Percentiles rank a stretch among this genome's conserved stretches.
Conservation (phyloP, 2,329 filamentous ascomycete species). For the Fusarium sp. region DNA sequence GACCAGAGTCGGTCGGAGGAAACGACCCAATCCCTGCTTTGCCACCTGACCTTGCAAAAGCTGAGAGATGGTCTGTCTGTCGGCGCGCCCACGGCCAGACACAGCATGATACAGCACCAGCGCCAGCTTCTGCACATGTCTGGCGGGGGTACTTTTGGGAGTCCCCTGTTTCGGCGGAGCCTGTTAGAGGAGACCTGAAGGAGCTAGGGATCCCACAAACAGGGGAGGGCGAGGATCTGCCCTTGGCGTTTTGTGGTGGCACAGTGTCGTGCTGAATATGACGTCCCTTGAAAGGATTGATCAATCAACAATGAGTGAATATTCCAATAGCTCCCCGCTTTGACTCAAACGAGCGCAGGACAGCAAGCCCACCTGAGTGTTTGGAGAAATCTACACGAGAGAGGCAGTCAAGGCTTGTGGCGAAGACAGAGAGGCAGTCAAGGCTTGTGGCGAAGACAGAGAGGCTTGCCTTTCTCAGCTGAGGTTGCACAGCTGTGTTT, state of each 20-base stretch:
- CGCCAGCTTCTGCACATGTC: neutral
- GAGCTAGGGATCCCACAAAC: slow-evolving; percentile 17
- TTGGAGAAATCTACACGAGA: neutral
- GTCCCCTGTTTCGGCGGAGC: slow-evolving; percentile 13
- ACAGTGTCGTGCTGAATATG: neutral
- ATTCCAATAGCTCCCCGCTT: neutral
- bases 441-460: slow-evolving; percentile 3
- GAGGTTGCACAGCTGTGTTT: slow-evolving; percentile 10
- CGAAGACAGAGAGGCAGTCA: neutral
- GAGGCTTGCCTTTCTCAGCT: slow-evolving; percentile 7
- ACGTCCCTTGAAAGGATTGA: neutral
- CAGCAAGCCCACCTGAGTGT: neutral
- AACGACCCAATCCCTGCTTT: slow-evolving; percentile 5
- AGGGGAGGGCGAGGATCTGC: slow-evolving; percentile 29
- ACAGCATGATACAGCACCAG: neutral
- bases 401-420: neutral
- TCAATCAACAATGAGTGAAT: neutral
- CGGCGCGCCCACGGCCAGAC: slow-evolving; percentile 14
- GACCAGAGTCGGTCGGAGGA: neutral
- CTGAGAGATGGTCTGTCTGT: slow-evolving; percentile 27
- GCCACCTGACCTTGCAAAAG: slow-evolving; percentile 26
- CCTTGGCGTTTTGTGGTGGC: slow-evolving; percentile 22
- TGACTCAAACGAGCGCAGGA: neutral
- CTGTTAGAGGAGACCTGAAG: slow-evolving; percentile 1
- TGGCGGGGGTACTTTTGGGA: slow-evolving; percentile 12